A percentile compares a stretch with the other conserved stretches of the same genome.
These are phyloP conservation scores for Tolypocladium tundrense DNA, from an alignment of 2,329 filamentous ascomycete species.

Conservation along the genomic window DNA sequence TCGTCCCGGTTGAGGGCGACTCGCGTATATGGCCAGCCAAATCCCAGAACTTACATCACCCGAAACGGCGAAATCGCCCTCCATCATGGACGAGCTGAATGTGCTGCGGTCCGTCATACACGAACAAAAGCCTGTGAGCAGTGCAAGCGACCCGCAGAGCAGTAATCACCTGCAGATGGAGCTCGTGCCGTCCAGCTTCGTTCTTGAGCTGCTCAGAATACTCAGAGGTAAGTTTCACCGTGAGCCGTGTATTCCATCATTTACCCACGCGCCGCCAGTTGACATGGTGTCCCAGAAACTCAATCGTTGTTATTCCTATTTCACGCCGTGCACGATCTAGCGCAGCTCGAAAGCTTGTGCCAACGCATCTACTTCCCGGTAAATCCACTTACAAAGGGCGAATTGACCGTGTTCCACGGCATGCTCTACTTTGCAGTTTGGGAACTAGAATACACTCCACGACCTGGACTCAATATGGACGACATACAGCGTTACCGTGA, in stretches of 20 bases:
- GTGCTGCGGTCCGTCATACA: neutral
- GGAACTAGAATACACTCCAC: neutral
- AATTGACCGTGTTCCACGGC: slow-evolving; percentile 8
- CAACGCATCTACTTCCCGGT: slow-evolving; percentile 10
- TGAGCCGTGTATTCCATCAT: neutral
- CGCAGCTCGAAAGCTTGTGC: slow-evolving; percentile 6
- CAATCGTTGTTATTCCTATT: slow-evolving; percentile 6
- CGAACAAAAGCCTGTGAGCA: neutral
- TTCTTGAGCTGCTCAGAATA: neutral
- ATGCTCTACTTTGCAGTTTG: slow-evolving; percentile 2
- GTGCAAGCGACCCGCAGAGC: neutral
- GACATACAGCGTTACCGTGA: neutral
- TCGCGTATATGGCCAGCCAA: neutral
- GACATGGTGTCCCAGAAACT: neutral
- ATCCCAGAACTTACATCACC: neutral
- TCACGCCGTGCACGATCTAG: slow-evolving; percentile 7
- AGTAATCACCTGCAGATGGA: neutral
- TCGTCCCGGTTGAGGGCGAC: neutral
- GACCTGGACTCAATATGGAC: neutral
- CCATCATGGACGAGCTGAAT: neutral
- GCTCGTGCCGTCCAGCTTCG: neutral
- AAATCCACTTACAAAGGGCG: slow-evolving; percentile 7
- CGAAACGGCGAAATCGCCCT: neutral
- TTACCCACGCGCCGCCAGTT: neutral
- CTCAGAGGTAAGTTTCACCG: neutral